Evolutionary conservation across 768 basidiomycete genomes (phyloP).

Genomic region (Calocybe indica): DNA sequence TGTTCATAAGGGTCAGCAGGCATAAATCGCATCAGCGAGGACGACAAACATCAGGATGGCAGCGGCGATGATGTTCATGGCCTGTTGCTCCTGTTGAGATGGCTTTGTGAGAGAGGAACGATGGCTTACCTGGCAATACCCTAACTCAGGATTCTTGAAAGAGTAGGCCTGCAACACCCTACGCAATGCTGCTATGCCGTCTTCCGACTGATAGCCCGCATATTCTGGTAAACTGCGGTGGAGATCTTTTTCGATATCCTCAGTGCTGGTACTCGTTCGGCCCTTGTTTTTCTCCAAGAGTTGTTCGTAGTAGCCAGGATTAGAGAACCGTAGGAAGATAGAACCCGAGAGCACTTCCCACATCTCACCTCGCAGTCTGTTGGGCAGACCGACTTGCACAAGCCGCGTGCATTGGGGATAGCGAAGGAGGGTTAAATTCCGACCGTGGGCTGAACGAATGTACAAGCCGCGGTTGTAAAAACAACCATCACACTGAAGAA

Average conservation of each 20-base stretch:
- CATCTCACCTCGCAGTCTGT: slow-evolving; percentile 90
- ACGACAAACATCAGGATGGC: slow-evolving; percentile 80
- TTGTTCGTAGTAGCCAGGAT: slow-evolving; percentile 76
- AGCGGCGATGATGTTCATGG: slow-evolving; percentile 96
- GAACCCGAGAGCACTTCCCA: slow-evolving; percentile 98
- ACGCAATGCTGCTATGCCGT: slow-evolving; percentile 79
- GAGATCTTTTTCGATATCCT: slow-evolving; percentile 98
- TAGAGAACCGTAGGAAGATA: slow-evolving; percentile 80
- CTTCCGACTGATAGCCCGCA: slow-evolving; percentile 87
- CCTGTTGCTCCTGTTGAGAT: slow-evolving; percentile 33
- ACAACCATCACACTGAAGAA: not conserved
- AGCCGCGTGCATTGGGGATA: slow-evolving; percentile 98
- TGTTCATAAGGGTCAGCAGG: slow-evolving; percentile 23
- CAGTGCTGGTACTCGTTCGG: slow-evolving; percentile 80
- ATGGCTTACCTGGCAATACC: slow-evolving; percentile 80
- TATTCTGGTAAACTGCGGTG: slow-evolving; percentile 96
- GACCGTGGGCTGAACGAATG: slow-evolving; percentile 66
- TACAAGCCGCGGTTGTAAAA: slow-evolving; percentile 2
- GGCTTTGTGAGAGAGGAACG: not conserved
- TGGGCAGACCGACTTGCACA: slow-evolving; percentile 94
- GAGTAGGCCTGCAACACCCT: slow-evolving; percentile 94
- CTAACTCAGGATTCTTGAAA: slow-evolving; percentile 88
- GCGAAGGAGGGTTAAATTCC: slow-evolving; percentile 90
- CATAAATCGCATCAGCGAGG: not conserved
- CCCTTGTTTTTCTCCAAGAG: slow-evolving; percentile 76